Evolutionary conservation across 1,139 yeast genomes (phyloP), one percentile per base, ranked within the genome.

Genomic region (Meyerozyma guilliermondii): DNA sequence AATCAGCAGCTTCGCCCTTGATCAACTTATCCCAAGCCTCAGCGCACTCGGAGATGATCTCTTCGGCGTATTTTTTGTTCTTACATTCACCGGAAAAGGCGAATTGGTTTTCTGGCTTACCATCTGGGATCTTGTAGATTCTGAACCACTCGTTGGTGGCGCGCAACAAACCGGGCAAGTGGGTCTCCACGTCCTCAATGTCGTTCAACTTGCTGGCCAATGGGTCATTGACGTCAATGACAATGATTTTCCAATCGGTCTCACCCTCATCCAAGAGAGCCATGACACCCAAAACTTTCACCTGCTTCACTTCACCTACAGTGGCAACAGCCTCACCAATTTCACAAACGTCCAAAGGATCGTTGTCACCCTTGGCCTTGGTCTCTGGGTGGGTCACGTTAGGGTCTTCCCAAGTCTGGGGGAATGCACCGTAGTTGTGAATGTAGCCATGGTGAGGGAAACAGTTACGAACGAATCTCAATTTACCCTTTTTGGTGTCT

Each of bases 241-340:
- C 95, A 54, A 92, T 82, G 48, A 92, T 76, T 71, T 92, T 92
- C 98, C 98, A 92, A 69, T 92, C 98, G 46, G 96, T 78, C 69
- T 92, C 98, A 52, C 97, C 98, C 65, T 91, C 98, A 60, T 92
- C 98, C 49, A 92, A 83, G 57, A 92, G 75, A 6, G 97, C 98
- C 76, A 92, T 76, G 47, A 91, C 87, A 43, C 98, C 98, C 47
- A 92, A 75, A 5, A 92, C 83, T 71, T 92, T 92, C 50, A 89
- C 97, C 61, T 78, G 84, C 71, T 81, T 83, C 53, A 85, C 74
- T 63, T 82, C 84, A 49, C 94, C 94, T 35, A 87, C 75, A 50
- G 79, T 71, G 36, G 91, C 81, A 58, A 78, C 73, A 49, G 60
- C 65, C 47, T 83, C 80, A 43, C 98, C 96, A 53, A 92, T 88